These are phyloP conservation scores for Penicillium digitatum DNA, from an alignment of 2,329 filamentous ascomycete species.

Conservation along the genomic window DNA sequence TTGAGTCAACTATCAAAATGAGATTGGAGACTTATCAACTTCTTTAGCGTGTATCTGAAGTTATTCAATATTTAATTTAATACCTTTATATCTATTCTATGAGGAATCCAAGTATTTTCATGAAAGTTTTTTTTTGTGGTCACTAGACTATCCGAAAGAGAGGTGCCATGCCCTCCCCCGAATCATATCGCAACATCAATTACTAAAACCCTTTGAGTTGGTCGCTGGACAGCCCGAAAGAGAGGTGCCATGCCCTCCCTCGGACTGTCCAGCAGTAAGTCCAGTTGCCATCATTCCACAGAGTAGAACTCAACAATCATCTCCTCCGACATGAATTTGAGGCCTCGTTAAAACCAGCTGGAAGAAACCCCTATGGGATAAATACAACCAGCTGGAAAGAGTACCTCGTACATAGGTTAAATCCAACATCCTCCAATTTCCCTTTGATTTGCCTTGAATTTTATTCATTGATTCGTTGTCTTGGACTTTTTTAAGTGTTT, in stretches of 20 bases:
- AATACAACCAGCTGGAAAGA: conserved; percentile 9
- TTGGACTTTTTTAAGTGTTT: not conserved
- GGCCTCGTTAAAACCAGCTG: conserved; percentile 10
- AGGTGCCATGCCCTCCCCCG: conserved; percentile 6
- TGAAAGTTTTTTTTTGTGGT: too few relatives aligned
- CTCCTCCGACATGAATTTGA: not conserved
- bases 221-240: not conserved
- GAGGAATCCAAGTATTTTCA: not conserved
- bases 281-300: not conserved
- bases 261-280: not conserved
- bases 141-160: not conserved
- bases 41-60: too few relatives aligned
- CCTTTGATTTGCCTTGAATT: not conserved
- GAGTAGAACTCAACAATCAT: not conserved
- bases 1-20: not conserved
- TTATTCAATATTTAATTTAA: too few relatives aligned
- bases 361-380: conserved; percentile 2
- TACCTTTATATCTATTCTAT: too few relatives aligned
- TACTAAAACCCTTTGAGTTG: not conserved
- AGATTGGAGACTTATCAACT: too few relatives aligned
- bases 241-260: conserved; percentile 8
- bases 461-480: not conserved
- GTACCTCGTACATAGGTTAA: not conserved
- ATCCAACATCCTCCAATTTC: not conserved
- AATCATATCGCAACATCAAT: not conserved